phyloP scores from a whole-genome alignment of 2,329 filamentous ascomycete genomes.

The Scedosporium minutisporum region DNA sequence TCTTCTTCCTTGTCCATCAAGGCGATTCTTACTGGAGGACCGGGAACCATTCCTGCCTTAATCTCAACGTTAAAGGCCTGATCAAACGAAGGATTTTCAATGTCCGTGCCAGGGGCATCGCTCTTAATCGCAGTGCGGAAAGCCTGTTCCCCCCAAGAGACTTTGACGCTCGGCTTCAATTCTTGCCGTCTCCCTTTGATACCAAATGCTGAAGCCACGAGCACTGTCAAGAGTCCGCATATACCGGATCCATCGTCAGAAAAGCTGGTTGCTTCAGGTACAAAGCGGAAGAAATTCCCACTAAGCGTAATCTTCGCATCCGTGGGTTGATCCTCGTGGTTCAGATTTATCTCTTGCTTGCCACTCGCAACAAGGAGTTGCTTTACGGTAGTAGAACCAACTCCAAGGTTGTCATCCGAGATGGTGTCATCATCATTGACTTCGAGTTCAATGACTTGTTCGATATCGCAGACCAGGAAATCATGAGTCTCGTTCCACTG shows the following conservation, averaged over 20 bases:
- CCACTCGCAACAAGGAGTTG: conserved; percentile 31
- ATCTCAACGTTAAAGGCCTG: conserved; percentile 33
- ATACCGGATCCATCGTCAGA: conserved; percentile 21
- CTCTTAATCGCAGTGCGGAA: conserved; percentile 31
- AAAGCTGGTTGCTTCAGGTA: conserved; percentile 22
- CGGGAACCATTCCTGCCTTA: conserved; percentile 17
- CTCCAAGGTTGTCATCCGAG: conserved; percentile 33
- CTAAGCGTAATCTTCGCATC: conserved; percentile 24
- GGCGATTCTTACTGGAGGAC: conserved; percentile 20
- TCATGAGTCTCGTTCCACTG: conserved; percentile 38
- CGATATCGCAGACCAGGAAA: conserved; percentile 34
- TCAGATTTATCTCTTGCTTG: conserved; percentile 27
- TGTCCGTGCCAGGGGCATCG: conserved; percentile 33
- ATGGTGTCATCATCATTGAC: conserved; percentile 33
- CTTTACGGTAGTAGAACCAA: conserved; percentile 28
- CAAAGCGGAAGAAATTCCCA: conserved; percentile 31
- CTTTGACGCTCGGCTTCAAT: conserved; percentile 34
- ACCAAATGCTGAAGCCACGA: conserved; percentile 30
- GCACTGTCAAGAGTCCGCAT: conserved; percentile 30
- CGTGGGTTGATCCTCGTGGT: conserved; percentile 26
- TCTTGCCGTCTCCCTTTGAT: conserved; percentile 32
- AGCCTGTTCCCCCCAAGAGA: conserved; percentile 16
- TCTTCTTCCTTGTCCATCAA: conserved; percentile 25
- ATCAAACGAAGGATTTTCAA: conserved; percentile 38
- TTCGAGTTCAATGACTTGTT: conserved; percentile 30